phyloP scores from a whole-genome alignment of 1,139 yeast species.

The Nakaseomyces kungkrabaensis region DNA sequence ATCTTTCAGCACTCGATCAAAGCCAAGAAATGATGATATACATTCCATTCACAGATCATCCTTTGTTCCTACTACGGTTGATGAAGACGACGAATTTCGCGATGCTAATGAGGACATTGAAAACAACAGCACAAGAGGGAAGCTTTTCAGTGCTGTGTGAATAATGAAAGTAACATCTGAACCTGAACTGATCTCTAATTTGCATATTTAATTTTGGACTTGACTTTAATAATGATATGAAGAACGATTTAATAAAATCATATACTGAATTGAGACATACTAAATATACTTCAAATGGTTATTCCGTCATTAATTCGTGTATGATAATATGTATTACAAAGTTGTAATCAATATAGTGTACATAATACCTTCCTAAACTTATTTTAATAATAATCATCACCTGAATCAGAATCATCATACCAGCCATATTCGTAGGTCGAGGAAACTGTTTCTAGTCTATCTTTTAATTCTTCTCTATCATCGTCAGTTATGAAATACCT shows the following conservation, averaged over 20 bases:
- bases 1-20: slow-evolving; percentile 19
- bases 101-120: slow-evolving; percentile 25
- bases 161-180: background rate
- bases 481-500: slow-evolving; percentile 40
- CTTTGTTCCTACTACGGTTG: slow-evolving; percentile 1
- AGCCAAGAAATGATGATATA: slow-evolving; percentile 23
- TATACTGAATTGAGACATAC: background rate
- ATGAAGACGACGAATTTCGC: slow-evolving; percentile 20
- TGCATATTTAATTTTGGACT: slow-evolving; percentile 1
- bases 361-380: background rate
- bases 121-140: slow-evolving; percentile 19
- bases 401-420: slow-evolving; percentile 36
- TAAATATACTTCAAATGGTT: background rate
- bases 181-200: background rate
- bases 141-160: slow-evolving; percentile 8
- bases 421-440: slow-evolving; percentile 52
- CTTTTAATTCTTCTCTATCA: slow-evolving; percentile 56
- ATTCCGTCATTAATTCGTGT: background rate
- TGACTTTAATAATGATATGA: background rate
- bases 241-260: no score
- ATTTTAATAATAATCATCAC: slow-evolving; percentile 19
- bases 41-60: slow-evolving; percentile 12
- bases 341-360: background rate
- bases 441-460: slow-evolving; percentile 41
- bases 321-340: background rate